phyloP scores from a whole-genome alignment of 768 basidiomycete genomes.

The Lactifluus rugatus region DNA sequence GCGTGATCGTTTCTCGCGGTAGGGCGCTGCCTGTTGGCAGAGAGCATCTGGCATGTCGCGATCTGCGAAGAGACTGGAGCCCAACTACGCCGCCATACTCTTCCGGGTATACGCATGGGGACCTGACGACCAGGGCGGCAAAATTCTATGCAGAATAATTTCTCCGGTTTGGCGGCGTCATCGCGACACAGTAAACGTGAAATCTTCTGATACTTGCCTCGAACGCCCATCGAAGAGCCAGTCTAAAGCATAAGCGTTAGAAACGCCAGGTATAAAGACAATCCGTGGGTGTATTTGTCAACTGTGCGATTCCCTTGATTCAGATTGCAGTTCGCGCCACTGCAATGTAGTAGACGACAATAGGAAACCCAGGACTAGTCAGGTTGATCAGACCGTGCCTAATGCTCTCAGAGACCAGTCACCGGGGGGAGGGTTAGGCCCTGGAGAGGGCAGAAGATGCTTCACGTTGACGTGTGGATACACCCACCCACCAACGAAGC shows the following conservation, averaged over 20 bases:
- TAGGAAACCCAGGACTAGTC: neutral
- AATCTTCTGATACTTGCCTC: neutral
- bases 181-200: conserved; percentile 31
- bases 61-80: conserved; percentile 25
- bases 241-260: conserved; percentile 15
- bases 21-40: conserved; percentile 15
- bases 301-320: conserved; percentile 46
- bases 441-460: neutral
- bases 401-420: neutral
- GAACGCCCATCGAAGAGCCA: conserved; percentile 33
- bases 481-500: neutral
- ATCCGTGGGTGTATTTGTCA: conserved; percentile 28
- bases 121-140: conserved; percentile 33
- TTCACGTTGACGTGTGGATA: neutral
- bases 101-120: conserved; percentile 24
- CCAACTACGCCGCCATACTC: conserved; percentile 22
- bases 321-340: conserved; percentile 35
- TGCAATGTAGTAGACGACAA: neutral
- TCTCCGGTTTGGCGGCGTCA: conserved; percentile 45
- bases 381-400: neutral
- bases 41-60: conserved; percentile 22
- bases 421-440: neutral
- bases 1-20: conserved; percentile 8
- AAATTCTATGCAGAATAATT: conserved; percentile 43
- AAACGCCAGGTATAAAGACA: neutral